These are phyloP conservation scores for Bromus sterilis DNA, from an alignment of 176 grass and related monocot genomes.

Conservation along the genomic window DNA sequence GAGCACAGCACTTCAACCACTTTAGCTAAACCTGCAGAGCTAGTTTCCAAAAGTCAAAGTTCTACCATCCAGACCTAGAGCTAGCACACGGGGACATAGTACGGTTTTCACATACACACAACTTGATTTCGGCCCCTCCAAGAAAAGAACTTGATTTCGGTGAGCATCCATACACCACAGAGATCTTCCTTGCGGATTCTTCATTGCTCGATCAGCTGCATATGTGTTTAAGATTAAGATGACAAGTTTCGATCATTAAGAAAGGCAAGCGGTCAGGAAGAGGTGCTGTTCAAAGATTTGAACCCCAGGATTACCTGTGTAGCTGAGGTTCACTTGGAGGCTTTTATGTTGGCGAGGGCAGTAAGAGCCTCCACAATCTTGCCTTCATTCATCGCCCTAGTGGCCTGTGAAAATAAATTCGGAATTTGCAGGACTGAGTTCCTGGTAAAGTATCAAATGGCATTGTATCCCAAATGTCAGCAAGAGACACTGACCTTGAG, in stretches of 20 bases:
- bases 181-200: not conserved
- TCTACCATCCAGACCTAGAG: not conserved
- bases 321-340: constrained; percentile 41
- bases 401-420: constrained; percentile 36
- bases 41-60: not conserved
- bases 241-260: not conserved
- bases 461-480: not conserved
- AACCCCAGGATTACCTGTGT: not conserved
- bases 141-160: not conserved
- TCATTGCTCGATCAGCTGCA: constrained; percentile 7
- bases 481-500: constrained; percentile 66
- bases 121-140: not conserved
- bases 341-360: constrained; percentile 43
- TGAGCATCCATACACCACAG: not conserved
- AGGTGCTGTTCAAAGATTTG: not conserved
- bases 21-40: constrained; percentile 10
- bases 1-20: not conserved
- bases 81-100: not conserved
- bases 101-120: not conserved
- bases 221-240: not conserved
- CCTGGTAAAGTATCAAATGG: not conserved
- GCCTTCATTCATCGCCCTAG: constrained; percentile 48
- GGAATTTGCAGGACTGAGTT: not conserved
- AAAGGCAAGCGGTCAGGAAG: not conserved
- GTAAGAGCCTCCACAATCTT: constrained; percentile 51